phyloP scores from a whole-genome alignment of 306 rosid species.

The Medicago arabica region DNA sequence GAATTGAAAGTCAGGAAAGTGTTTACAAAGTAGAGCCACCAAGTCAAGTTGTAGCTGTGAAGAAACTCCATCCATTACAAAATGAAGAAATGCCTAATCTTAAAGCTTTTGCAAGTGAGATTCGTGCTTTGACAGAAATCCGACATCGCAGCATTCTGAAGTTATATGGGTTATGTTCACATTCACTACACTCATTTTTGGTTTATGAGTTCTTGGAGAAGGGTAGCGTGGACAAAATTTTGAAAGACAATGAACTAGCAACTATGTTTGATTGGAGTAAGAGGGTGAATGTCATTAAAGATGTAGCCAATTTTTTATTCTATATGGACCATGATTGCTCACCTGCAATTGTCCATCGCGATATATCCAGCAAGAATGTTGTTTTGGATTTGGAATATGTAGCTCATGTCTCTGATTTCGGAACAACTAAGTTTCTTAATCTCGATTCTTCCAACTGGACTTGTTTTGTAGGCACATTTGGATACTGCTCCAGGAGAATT shows the following conservation, averaged over 20 bases:
- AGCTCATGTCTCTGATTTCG: not conserved
- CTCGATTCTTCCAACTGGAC: not conserved
- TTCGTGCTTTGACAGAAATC: not conserved
- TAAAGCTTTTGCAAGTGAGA: not conserved
- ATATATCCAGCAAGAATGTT: not conserved
- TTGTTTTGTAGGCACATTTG: not conserved
- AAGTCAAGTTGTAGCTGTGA: not conserved
- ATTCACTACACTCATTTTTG: not conserved
- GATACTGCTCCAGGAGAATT: not conserved
- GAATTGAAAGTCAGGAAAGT: not conserved
- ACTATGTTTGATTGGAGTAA: not conserved
- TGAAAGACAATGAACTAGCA: not conserved
- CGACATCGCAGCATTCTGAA: constrained; percentile 4
- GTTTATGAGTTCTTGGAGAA: not conserved
- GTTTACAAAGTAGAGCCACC: not conserved
- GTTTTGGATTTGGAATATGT: not conserved
- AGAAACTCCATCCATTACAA: not conserved
- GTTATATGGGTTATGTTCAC: not conserved
- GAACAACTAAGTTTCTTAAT: not conserved
- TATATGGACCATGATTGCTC: not conserved
- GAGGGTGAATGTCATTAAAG: not conserved
- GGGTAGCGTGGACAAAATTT: not conserved
- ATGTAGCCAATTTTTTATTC: not conserved
- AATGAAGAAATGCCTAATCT: not conserved
- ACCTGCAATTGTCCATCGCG: not conserved